phyloP scores from a whole-genome alignment of 345 rosid genomes.

The Sisymbrium altissimum region DNA sequence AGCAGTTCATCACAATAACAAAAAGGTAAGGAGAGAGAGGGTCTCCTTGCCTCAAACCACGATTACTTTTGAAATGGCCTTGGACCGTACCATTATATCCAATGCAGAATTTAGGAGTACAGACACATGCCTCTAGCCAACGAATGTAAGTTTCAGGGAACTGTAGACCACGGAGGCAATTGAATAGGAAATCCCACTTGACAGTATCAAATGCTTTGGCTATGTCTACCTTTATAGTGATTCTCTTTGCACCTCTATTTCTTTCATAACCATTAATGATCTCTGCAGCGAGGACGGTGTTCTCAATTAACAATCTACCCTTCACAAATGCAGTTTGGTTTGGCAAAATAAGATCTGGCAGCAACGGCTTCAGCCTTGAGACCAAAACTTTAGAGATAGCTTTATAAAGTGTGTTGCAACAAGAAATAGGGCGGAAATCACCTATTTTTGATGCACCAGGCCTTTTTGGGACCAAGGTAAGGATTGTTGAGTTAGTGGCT shows the following conservation, averaged over 20 bases:
- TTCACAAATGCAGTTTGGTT: background rate
- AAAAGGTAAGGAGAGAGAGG: too few relatives aligned
- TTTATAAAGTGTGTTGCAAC: background rate
- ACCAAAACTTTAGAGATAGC: background rate
- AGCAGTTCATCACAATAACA: too few relatives aligned
- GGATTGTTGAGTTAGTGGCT: background rate
- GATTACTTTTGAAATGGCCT: too few relatives aligned
- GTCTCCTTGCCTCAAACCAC: too few relatives aligned
- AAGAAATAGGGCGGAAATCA: background rate
- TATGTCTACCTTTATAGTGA: background rate
- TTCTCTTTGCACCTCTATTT: background rate
- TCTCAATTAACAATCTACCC: background rate
- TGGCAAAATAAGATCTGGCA: background rate
- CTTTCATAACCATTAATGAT: background rate
- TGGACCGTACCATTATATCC: too few relatives aligned
- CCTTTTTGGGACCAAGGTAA: background rate
- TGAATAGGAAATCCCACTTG: background rate
- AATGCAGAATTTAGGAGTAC: too few relatives aligned
- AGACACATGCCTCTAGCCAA: too few relatives aligned
- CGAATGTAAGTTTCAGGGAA: background rate
- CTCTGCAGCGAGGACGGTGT: background rate
- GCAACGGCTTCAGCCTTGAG: background rate
- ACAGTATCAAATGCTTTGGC: background rate
- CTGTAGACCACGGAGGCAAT: background rate
- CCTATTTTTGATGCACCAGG: background rate